Conservation (phyloP, 1,284 basidiomycete genomes). For the Tylopilus orsonianus region DNA sequence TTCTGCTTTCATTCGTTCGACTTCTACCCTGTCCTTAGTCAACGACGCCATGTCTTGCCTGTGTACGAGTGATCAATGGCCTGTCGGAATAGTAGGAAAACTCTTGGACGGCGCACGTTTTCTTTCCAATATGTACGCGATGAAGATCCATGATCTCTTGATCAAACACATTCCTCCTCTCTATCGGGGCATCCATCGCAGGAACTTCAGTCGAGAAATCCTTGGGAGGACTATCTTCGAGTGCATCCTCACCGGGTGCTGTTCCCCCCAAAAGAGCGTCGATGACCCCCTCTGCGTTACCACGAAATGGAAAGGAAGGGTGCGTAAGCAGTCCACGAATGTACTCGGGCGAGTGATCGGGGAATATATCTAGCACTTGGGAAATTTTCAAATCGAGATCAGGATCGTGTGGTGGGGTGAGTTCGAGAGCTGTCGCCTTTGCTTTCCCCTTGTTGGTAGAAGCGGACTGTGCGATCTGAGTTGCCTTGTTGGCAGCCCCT, state of each 20-base stretch:
- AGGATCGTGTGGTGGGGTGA: slow-evolving; percentile 30
- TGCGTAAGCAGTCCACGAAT: slow-evolving; percentile 55
- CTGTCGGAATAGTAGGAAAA: slow-evolving; percentile 1
- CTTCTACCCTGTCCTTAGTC: slow-evolving; percentile 57
- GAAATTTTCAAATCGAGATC: slow-evolving; percentile 56
- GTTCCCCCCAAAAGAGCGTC: slow-evolving; percentile 71
- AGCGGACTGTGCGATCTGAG: slow-evolving; percentile 26
- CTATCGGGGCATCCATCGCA: slow-evolving; percentile 24
- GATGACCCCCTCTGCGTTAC: slow-evolving; percentile 59
- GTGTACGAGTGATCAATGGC: slow-evolving; percentile 11
- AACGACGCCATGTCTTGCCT: slow-evolving; percentile 48
- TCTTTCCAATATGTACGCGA: slow-evolving; percentile 67
- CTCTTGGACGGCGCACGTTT: slow-evolving; percentile 42
- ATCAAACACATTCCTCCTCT: slow-evolving; percentile 72
- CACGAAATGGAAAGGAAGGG: slow-evolving; percentile 46
- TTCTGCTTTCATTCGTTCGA: slow-evolving; percentile 76
- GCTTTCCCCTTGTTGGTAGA: slow-evolving; percentile 39
- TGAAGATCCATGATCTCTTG: slow-evolving; percentile 65
- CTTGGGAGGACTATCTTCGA: slow-evolving; percentile 16
- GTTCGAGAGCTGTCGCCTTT: slow-evolving; percentile 19
- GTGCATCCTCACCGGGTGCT: slow-evolving; percentile 48
- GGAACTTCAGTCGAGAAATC: neutral
- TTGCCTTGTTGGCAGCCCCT: neutral
- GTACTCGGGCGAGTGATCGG: slow-evolving; percentile 54
- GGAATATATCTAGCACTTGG: slow-evolving; percentile 72